phyloP scores from a whole-genome alignment of 495 filamentous ascomycete species.

The Hypoxylon lienhwacheense region DNA sequence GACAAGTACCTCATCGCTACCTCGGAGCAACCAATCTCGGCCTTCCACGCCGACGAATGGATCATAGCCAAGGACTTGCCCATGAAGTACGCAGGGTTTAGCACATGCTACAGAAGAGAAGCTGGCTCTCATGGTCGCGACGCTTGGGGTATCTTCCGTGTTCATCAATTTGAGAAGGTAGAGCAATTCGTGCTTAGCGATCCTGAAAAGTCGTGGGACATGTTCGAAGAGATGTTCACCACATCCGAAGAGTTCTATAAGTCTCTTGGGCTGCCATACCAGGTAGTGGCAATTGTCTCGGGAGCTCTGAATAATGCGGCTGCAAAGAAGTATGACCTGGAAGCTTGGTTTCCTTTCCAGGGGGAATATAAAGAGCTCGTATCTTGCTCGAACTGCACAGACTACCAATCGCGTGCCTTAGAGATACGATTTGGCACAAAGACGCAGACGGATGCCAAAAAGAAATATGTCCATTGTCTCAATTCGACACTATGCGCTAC shows the following conservation, averaged over 20 bases:
- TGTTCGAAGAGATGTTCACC: slow-evolving; percentile 88
- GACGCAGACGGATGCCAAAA: slow-evolving; percentile 75
- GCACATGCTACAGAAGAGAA: slow-evolving; percentile 93
- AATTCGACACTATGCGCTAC: slow-evolving; percentile 93
- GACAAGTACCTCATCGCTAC: slow-evolving; percentile 99
- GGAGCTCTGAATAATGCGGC: slow-evolving; percentile 94
- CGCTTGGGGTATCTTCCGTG: slow-evolving; percentile 97
- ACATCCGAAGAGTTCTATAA: slow-evolving; percentile 93
- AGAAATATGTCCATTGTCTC: slow-evolving; percentile 91
- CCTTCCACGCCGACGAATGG: slow-evolving; percentile 93
- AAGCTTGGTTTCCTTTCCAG: slow-evolving; percentile 97
- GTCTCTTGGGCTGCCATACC: slow-evolving; percentile 84
- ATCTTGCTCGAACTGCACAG: slow-evolving; percentile 93
- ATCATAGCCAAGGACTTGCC: slow-evolving; percentile 77
- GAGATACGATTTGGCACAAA: slow-evolving; percentile 85
- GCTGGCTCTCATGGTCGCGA: slow-evolving; percentile 91
- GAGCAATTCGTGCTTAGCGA: slow-evolving; percentile 95
- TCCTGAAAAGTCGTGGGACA: slow-evolving; percentile 92
- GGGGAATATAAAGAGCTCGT: slow-evolving; percentile 97
- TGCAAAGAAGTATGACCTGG: slow-evolving; percentile 91
- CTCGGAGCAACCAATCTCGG: slow-evolving; percentile 91
- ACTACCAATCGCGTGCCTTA: slow-evolving; percentile 87
- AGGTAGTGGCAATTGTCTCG: slow-evolving; percentile 88
- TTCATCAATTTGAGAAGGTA: slow-evolving; percentile 98
- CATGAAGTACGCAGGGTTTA: slow-evolving; percentile 81